Evolutionary conservation across 371 early-diverging fungal species (phyloP), one percentile per base, ranked within the genome.

Genomic region (Lichtheimia hyalospora): DNA sequence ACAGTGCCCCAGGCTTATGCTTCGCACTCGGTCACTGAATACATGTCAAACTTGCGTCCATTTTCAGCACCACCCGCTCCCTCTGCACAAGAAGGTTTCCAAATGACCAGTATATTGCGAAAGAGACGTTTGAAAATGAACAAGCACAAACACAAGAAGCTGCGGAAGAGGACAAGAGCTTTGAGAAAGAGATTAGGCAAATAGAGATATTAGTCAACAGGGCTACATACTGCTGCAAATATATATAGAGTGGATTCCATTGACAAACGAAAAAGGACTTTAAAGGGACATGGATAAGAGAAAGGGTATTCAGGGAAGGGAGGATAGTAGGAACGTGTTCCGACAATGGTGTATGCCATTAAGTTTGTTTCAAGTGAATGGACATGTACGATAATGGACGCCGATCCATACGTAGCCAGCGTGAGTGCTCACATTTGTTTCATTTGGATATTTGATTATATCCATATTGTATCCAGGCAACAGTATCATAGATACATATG

Each of bases 71-170:
- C 79, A 46, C 62, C 73, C 51, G 68, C 71, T 25, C 78, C 78
- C 53, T 16, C 58, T 25, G 65, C 57, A 21, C 44, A 53, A 20
- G 79, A 71, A 63, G 63, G 61, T 10, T 49, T 79, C 46, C 65
- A 74, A 43, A 57, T 86, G 64, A 82, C 86, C n/a, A 89, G 89
- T 66, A 87, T 90, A 20, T 69, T 84, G 67, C 81, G 91, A 76
- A 92, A 91, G 78, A 82, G 90, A 69, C 87, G 79, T 62, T 77
- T 87, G 71, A 92, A 92, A 81, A 91, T 92, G 92, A 90, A 91
- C 69, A 92, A 92, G 81, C 93, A 92, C 70, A 92, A 92, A 71
- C 88, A 89, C 67, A 87, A 84, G 74, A 92, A 92, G 69, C 79
- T 91, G 64, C 84, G 89, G 68, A 91, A 91, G 83, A 82, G 89